Conservation (phyloP, 1,284 basidiomycete species). For the Boletus semigastroideus region DNA sequence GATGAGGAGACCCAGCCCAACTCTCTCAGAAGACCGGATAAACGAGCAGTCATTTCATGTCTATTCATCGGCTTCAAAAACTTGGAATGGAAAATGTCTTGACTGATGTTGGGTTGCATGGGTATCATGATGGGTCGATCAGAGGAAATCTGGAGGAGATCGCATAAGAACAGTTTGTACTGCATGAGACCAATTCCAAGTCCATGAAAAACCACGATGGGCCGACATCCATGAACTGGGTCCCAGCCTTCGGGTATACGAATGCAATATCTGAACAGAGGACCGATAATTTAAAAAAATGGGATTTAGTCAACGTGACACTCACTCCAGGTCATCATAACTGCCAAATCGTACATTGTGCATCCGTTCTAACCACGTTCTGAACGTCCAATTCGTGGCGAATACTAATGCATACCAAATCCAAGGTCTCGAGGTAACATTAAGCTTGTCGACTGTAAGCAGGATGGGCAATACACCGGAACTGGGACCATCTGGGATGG, state of each 20-base stretch:
- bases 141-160: constrained; percentile 53
- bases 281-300: neutral
- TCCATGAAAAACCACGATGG: constrained; percentile 85
- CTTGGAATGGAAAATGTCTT: constrained; percentile 74
- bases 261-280: constrained; percentile 62
- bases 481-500: constrained; percentile 64
- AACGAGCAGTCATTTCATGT: constrained; percentile 54
- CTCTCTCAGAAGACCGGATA: constrained; percentile 58
- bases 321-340: constrained; percentile 65
- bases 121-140: constrained; percentile 78
- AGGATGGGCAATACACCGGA: constrained; percentile 59
- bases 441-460: constrained; percentile 79
- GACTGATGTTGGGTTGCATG: constrained; percentile 83
- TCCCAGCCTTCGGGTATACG: constrained; percentile 70
- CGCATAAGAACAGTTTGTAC: constrained; percentile 52
- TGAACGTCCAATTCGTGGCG: constrained; percentile 51
- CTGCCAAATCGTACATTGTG: constrained; percentile 50
- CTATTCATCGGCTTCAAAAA: constrained; percentile 72
- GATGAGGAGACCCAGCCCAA: constrained; percentile 62
- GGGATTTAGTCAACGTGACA: constrained; percentile 7
- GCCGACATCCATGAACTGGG: constrained; percentile 52
- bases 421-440: constrained; percentile 69
- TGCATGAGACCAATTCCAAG: constrained; percentile 80
- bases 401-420: constrained; percentile 68
- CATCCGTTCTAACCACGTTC: constrained; percentile 43